Conservation (phyloP, 768 basidiomycete genomes). For the Trametes sanguinea region DNA sequence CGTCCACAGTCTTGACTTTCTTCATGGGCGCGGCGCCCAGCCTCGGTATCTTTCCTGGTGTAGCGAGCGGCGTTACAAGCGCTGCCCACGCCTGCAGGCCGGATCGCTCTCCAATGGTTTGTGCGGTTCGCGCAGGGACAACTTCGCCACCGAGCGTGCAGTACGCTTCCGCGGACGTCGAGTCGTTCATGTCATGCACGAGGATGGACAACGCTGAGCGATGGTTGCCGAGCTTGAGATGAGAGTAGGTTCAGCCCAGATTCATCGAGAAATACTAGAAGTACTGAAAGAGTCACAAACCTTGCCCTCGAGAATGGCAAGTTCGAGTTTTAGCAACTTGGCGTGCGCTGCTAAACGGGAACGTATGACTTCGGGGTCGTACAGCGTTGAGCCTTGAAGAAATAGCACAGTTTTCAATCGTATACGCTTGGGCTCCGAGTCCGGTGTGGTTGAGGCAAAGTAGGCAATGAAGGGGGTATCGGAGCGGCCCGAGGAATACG, state of each 20-base stretch:
- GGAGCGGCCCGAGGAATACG: slow-evolving; percentile 32
- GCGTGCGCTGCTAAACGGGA: slow-evolving; percentile 47
- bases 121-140: slow-evolving; percentile 59
- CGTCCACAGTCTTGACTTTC: slow-evolving; percentile 42
- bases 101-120: slow-evolving; percentile 49
- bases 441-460: slow-evolving; percentile 81
- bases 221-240: slow-evolving; percentile 54
- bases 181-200: slow-evolving; percentile 70
- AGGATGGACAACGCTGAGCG: slow-evolving; percentile 65
- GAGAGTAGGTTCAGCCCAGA: not conserved
- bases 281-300: slow-evolving; percentile 38
- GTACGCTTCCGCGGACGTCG: slow-evolving; percentile 80
- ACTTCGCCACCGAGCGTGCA: slow-evolving; percentile 81
- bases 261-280: slow-evolving; percentile 3
- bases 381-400: slow-evolving; percentile 73
- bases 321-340: slow-evolving; percentile 65
- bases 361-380: slow-evolving; percentile 54
- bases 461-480: slow-evolving; percentile 63
- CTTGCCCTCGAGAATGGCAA: slow-evolving; percentile 79
- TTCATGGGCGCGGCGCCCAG: slow-evolving; percentile 34
- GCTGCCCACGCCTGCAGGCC: slow-evolving; percentile 58
- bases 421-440: slow-evolving; percentile 69
- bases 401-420: slow-evolving; percentile 79
- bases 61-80: slow-evolving; percentile 42
- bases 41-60: slow-evolving; percentile 29